Base-by-base conservation (phyloP, 768 basidiomycete genomes). In the Suillus lakei region DNA sequence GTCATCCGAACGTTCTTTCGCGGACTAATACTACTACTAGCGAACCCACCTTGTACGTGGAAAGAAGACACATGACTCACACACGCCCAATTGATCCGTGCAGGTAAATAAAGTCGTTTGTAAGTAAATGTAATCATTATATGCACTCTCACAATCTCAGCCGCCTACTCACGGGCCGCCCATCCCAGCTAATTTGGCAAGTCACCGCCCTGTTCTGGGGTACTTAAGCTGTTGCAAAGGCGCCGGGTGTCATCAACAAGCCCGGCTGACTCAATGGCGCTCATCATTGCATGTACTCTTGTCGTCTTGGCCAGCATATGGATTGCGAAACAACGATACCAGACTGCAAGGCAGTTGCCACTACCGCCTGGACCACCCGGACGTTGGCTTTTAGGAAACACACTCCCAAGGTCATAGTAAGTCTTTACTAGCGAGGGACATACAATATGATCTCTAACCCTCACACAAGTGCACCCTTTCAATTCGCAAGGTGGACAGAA, bases 401-500 rank as follows among this genome's bases (percentile, higher is more conserved):
- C 64, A 0, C 16, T 76, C 4, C 72, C 74, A 8, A 3, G 61
- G 15, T 55, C 48, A 36, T 64, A 74, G 74, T 75, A 60, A 62
- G 71, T 61, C 10, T 21, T 85, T 28, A 23, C 10, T n/a, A n/a
- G n/a, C 16, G 4, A 21, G 32, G 32, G 1, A 23, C 18, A 44
- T 23, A n/a, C 16, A 15, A 36, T 26, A 9, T 8, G 0, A 12
- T 46, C 8, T 39, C 1, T 36, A 46, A 36, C 41, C 9, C 56
- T 28, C 12, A 32, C 3, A 3, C 26, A 5, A n/a, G 13, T 38
- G 15, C 46, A 30, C 15, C 74, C 68, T 15, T 63, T 71, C 66
- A 36, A 32, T 87, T 86, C 56, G 84, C 88, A 39, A 80, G 84
- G 69, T 85, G 86, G 83, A 86, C 84, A 3, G 79, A 88, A 69